These are phyloP conservation scores for Stachybotrys echinatus DNA, from an alignment of 2,329 filamentous ascomycete species.

Conservation along the genomic window DNA sequence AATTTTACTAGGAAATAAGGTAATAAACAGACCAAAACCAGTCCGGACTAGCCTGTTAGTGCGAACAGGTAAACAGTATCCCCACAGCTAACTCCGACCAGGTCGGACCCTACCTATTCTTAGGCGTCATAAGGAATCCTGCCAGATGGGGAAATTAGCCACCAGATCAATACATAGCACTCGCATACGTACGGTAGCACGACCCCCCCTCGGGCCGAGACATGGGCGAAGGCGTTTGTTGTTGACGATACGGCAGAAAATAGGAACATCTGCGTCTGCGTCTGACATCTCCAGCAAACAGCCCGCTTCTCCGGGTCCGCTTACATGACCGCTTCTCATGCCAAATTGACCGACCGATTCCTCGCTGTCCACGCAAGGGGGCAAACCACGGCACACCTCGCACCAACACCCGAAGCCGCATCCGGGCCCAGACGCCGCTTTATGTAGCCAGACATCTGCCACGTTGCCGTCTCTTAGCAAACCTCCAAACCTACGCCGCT, in stretches of 20 bases:
- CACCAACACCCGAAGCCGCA: neutral
- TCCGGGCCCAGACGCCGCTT: neutral
- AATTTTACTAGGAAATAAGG: neutral
- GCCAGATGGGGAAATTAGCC: neutral
- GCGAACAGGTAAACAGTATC: neutral
- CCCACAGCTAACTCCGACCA: no score
- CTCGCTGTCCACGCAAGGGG: slow-evolving; percentile 1
- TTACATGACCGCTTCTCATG: neutral
- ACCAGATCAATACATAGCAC: neutral
- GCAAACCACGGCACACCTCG: neutral
- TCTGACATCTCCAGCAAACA: no score
- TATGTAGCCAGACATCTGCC: neutral
- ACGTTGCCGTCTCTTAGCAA: neutral
- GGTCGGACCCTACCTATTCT: no score
- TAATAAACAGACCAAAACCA: neutral
- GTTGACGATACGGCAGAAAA: neutral
- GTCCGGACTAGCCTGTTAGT: no score
- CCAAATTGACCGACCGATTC: slow-evolving; percentile 1
- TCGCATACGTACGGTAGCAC: neutral
- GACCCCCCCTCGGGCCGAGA: neutral
- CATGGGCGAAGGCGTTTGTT: neutral
- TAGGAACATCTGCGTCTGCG: no score
- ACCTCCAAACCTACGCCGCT: neutral
- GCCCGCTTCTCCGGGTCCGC: neutral
- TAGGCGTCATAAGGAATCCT: neutral